Conservation (phyloP, 1,284 basidiomycete genomes). For the Tilletia indica region DNA sequence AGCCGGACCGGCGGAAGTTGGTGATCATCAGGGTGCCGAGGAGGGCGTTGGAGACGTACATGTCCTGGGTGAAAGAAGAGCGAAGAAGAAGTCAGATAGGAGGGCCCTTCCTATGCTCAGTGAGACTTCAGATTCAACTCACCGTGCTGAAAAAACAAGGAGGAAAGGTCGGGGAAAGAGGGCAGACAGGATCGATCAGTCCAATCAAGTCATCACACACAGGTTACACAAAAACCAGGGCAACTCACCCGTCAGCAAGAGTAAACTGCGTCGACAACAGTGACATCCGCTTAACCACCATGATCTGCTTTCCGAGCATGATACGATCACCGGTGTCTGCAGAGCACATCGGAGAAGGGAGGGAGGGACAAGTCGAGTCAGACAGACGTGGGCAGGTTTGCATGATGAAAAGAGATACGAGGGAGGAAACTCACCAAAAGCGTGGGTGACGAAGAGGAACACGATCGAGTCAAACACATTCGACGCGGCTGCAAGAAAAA, state of each 20-base stretch:
- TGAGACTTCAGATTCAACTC: not conserved
- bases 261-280: slow-evolving; percentile 48
- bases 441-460: slow-evolving; percentile 52
- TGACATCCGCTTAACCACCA: slow-evolving; percentile 48
- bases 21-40: slow-evolving; percentile 41
- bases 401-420: not conserved
- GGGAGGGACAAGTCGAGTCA: not conserved
- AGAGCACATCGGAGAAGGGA: not conserved
- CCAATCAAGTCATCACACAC: not conserved
- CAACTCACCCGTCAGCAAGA: slow-evolving; percentile 35
- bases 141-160: slow-evolving; percentile 11
- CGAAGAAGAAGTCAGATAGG: not conserved
- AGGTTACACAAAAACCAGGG: too few relatives aligned
- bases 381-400: not conserved
- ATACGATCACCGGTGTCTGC: slow-evolving; percentile 49
- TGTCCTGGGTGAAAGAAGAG: slow-evolving; percentile 27
- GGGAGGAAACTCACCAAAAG: slow-evolving; percentile 27
- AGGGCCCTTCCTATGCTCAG: not conserved
- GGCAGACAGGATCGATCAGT: not conserved
- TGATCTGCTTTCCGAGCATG: slow-evolving; percentile 34
- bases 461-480: slow-evolving; percentile 54
- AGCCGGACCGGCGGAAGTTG: slow-evolving; percentile 49
- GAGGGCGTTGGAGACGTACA: slow-evolving; percentile 48
- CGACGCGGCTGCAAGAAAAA: slow-evolving; percentile 30
- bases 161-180: not conserved